Evolutionary conservation across 345 rosid species (phyloP).

Genomic region (Moricandia moricandioides): DNA sequence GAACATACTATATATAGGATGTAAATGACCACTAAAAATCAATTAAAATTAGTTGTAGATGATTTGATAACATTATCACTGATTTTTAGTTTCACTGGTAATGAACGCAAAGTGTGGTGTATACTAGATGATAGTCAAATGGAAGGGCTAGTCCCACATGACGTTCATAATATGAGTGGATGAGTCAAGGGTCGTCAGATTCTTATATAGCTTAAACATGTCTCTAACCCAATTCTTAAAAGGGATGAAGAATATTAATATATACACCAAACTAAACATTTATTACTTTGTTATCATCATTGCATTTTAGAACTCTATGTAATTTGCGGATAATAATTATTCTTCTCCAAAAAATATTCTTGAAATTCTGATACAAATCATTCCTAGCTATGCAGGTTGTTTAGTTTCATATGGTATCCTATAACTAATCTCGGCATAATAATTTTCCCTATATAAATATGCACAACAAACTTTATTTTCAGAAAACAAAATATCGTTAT

Average conservation of each 20-base stretch:
- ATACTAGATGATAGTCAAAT: constrained; percentile 4
- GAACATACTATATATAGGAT: neutral
- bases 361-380: neutral
- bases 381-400: neutral
- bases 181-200: constrained; percentile 31
- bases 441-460: neutral
- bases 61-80: neutral
- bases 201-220: constrained; percentile 20
- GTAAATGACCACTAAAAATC: neutral
- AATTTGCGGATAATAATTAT: constrained; percentile 3
- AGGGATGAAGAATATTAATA: constrained; percentile 15
- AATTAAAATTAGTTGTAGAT: neutral
- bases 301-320: constrained; percentile 19
- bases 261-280: neutral
- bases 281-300: constrained; percentile 17
- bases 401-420: neutral
- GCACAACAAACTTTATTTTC: neutral
- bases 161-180: constrained; percentile 33
- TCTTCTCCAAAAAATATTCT: neutral
- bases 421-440: neutral
- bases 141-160: constrained; percentile 28
- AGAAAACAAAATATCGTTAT: neutral
- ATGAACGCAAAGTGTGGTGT: constrained; percentile 8
- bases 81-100: neutral
- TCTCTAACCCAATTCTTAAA: constrained; percentile 17